Percentiles rank a stretch among this genome's conserved stretches.
Evolutionary conservation across 2,329 filamentous ascomycete genomes (phyloP).

Genomic region (Fusarium austroafricanum): DNA sequence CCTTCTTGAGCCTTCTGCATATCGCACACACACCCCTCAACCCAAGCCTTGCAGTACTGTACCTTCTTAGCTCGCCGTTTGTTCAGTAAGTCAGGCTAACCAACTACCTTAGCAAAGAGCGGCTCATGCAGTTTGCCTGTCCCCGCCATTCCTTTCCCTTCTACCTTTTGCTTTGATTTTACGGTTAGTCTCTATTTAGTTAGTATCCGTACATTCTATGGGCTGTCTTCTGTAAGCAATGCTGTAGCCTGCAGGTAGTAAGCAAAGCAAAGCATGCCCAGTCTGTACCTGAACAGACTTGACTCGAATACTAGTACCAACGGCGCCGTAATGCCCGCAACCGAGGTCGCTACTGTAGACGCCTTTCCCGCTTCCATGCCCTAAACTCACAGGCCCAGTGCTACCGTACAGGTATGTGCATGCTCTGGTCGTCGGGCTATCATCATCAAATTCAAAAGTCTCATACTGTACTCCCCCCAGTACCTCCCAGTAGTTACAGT

Average conservation of each 20-base stretch:
- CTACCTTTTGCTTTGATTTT: background rate
- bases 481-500: background rate
- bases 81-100: background rate
- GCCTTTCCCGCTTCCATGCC: constrained; percentile 30
- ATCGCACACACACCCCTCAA: background rate
- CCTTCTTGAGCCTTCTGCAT: background rate
- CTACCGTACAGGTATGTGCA: background rate
- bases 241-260: no score
- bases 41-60: background rate
- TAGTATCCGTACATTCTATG: no score
- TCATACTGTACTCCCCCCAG: constrained; percentile 13
- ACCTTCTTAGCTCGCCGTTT: background rate
- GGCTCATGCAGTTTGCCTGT: background rate
- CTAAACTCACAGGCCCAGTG: background rate
- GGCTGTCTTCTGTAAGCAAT: no score
- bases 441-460: constrained; percentile 10
- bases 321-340: background rate
- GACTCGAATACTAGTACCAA: no score
- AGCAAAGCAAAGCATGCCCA: no score
- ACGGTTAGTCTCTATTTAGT: no score
- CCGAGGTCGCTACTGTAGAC: constrained; percentile 7
- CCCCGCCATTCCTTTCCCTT: background rate
- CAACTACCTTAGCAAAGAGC: constrained; percentile 6
- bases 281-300: no score
- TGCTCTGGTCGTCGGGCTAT: background rate